A percentile compares a stretch with the other conserved stretches of the same genome.
phyloP scores from a whole-genome alignment of 768 basidiomycete species.

The Cyclocybe aegerita region DNA sequence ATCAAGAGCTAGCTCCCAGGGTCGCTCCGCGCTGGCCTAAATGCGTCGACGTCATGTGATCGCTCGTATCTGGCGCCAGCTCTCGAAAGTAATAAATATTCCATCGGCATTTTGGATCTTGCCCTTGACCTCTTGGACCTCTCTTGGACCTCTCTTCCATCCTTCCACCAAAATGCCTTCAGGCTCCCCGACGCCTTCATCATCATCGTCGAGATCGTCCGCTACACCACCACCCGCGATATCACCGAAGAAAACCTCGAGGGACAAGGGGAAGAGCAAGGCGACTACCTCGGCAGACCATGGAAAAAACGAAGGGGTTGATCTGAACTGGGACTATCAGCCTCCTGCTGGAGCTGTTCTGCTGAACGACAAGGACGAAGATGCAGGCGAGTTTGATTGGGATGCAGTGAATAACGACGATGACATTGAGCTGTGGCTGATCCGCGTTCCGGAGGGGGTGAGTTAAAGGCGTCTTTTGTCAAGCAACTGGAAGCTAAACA shows the following conservation, averaged over 20 bases:
- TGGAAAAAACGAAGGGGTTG: slow-evolving; percentile 52
- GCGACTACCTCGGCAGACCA: slow-evolving; percentile 17
- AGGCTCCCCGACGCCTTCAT: slow-evolving; percentile 10
- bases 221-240: slow-evolving; percentile 13
- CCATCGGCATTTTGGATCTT: background rate
- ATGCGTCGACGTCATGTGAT: background rate
- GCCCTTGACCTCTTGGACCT: background rate
- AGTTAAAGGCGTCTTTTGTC: slow-evolving; percentile 20
- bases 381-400: slow-evolving; percentile 67
- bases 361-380: slow-evolving; percentile 42
- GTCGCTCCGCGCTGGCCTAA: no score
- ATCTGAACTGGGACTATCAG: slow-evolving; percentile 58
- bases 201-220: slow-evolving; percentile 16
- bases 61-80: background rate
- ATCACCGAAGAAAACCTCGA: slow-evolving; percentile 9
- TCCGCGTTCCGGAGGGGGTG: slow-evolving; percentile 69
- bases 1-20: background rate
- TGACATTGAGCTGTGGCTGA: slow-evolving; percentile 68
- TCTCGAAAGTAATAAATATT: background rate
- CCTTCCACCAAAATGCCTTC: background rate
- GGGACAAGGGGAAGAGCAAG: slow-evolving; percentile 27
- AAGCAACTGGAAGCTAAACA: background rate
- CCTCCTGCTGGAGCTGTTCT: slow-evolving; percentile 54
- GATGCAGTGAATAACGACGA: slow-evolving; percentile 53
- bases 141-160: no score